Conservation (phyloP, 805 yeast genomes). For the Debaryomyces prosopidis region DNA sequence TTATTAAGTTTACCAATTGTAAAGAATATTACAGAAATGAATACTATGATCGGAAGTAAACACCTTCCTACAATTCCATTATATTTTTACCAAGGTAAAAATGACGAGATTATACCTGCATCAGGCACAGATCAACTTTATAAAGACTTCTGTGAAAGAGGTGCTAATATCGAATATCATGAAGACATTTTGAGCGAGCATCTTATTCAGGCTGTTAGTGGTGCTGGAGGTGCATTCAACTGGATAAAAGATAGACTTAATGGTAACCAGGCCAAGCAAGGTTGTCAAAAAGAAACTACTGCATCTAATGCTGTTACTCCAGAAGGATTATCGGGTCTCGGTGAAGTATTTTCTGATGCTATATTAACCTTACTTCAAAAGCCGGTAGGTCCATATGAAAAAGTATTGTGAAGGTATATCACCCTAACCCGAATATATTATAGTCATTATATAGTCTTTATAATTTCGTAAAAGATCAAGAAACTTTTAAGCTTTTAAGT, state of each 20-base stretch:
- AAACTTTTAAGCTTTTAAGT: too few species aligned
- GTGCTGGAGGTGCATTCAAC: slow-evolving; percentile 17
- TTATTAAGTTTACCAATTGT: slow-evolving; percentile 8
- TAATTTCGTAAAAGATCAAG: too few species aligned
- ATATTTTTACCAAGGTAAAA: slow-evolving; percentile 21
- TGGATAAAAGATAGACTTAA: slow-evolving; percentile 20
- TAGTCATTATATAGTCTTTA: too few species aligned
- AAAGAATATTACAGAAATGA: slow-evolving; percentile 8
- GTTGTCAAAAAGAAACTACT: slow-evolving; percentile 12
- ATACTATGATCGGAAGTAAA: slow-evolving; percentile 11
- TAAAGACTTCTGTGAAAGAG: slow-evolving; percentile 25
- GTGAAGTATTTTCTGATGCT: not conserved
- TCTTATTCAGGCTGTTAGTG: slow-evolving; percentile 14
- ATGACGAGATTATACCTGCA: slow-evolving; percentile 25
- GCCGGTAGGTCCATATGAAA: not conserved
- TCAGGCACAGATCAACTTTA: slow-evolving; percentile 10
- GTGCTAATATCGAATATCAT: slow-evolving; percentile 22
- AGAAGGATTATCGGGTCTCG: not conserved
- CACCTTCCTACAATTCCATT: slow-evolving; percentile 23
- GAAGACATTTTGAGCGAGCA: slow-evolving; percentile 21
- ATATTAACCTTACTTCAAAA: not conserved
- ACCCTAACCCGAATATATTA: too few species aligned
- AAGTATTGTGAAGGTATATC: too few species aligned
- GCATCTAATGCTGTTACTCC: not conserved
- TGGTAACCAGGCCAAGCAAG: slow-evolving; percentile 14